These are phyloP conservation scores for Curvularia spicifera DNA, from an alignment of 2,329 filamentous ascomycete genomes.

Conservation along the genomic window DNA sequence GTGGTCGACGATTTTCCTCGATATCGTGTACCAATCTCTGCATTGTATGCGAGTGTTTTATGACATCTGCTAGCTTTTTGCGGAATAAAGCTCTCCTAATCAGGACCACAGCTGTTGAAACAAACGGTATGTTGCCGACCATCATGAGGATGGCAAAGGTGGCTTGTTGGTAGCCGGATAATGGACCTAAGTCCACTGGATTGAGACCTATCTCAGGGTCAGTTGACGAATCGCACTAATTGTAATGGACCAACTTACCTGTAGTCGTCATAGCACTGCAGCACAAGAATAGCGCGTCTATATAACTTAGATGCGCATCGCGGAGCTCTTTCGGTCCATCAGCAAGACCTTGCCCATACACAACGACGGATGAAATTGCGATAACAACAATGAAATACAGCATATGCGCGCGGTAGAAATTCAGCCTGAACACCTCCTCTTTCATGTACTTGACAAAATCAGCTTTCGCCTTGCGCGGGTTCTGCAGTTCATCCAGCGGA, in stretches of 20 bases:
- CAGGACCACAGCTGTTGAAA: slow-evolving; percentile 38
- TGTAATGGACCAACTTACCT: slow-evolving; percentile 11
- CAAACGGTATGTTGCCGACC: slow-evolving; percentile 42
- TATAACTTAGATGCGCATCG: slow-evolving; percentile 31
- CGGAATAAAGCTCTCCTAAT: slow-evolving; percentile 35
- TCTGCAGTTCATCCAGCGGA: slow-evolving; percentile 25
- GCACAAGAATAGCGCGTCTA: slow-evolving; percentile 38
- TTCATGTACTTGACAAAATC: slow-evolving; percentile 28
- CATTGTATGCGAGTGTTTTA: slow-evolving; percentile 36
- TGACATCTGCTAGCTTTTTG: slow-evolving; percentile 37
- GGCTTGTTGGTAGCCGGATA: slow-evolving; percentile 39
- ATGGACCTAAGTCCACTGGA: slow-evolving; percentile 32
- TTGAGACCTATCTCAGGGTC: slow-evolving; percentile 30
- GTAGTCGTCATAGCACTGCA: slow-evolving; percentile 44
- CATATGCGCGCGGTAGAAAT: slow-evolving; percentile 41
- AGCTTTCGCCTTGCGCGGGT: slow-evolving; percentile 26
- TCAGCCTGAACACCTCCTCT: slow-evolving; percentile 25
- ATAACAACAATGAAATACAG: slow-evolving; percentile 40
- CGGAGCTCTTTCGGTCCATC: slow-evolving; percentile 29
- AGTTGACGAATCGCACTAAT: background rate
- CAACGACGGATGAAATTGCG: slow-evolving; percentile 33
- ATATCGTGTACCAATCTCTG: slow-evolving; percentile 34
- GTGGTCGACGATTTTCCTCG: slow-evolving; percentile 23
- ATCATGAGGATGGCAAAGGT: slow-evolving; percentile 35
- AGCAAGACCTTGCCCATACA: slow-evolving; percentile 39